phyloP scores from a whole-genome alignment of 192 early-diverging fungal genomes.

The Diversispora eburnea region DNA sequence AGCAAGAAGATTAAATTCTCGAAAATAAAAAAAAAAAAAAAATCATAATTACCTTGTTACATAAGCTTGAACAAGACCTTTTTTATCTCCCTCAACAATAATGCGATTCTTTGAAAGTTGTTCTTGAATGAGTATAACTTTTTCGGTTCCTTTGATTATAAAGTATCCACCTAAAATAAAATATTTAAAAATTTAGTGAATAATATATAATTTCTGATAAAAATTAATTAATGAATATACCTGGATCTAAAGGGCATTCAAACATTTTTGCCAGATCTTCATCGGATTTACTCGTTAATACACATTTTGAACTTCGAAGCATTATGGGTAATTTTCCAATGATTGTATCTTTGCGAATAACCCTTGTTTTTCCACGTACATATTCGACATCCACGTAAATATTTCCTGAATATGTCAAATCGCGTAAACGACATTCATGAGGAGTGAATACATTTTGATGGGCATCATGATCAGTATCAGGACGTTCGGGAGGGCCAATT shows the following conservation, averaged over 20 bases:
- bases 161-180: conserved; percentile 78
- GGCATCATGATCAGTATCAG: conserved; percentile 60
- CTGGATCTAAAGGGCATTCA: conserved; percentile 96
- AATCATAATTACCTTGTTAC: conserved; percentile 63
- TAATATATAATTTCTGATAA: no score
- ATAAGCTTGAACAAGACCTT: conserved; percentile 74
- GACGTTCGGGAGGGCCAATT: conserved; percentile 75
- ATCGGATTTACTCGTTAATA: conserved; percentile 71
- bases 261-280: conserved; percentile 81
- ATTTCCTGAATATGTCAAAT: conserved; percentile 90
- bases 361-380: conserved; percentile 72
- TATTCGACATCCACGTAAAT: conserved; percentile 95
- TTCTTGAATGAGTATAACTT: conserved; percentile 97
- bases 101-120: conserved; percentile 99
- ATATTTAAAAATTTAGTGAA: neutral
- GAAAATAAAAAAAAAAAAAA: neutral
- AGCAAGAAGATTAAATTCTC: neutral
- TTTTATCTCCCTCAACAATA: conserved; percentile 85
- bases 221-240: no score
- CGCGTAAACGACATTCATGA: conserved; percentile 93
- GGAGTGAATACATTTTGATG: conserved; percentile 79
- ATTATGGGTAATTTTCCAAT: conserved; percentile 97
- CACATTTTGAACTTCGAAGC: conserved; percentile 84
- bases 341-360: conserved; percentile 74
- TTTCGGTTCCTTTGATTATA: conserved; percentile 92